Conservation (phyloP, 495 filamentous ascomycete species). For the Lophiostoma macrostomum region DNA sequence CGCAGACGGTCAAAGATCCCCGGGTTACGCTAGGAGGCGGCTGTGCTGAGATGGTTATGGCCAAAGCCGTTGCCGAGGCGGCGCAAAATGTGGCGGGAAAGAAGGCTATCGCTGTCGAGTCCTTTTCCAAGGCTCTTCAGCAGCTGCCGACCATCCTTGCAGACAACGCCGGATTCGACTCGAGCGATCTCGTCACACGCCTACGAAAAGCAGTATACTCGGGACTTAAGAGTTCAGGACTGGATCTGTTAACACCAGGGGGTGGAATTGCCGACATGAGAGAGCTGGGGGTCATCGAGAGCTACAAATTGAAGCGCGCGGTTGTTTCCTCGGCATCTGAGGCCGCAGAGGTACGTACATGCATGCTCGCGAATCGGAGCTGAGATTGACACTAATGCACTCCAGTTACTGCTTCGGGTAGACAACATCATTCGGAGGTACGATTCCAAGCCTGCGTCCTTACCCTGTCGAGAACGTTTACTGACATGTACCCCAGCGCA, state of each 20-base stretch:
- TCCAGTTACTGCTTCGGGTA: conserved; percentile 72
- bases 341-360: conserved; percentile 79
- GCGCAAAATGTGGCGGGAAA: conserved; percentile 94
- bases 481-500: too few relatives aligned
- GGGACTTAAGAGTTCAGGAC: conserved; percentile 83
- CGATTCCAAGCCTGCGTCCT: too few relatives aligned
- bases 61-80: conserved; percentile 92
- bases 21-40: conserved; percentile 92
- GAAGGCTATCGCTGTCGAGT: conserved; percentile 88
- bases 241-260: conserved; percentile 85
- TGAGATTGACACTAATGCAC: conserved; percentile 26
- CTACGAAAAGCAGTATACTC: conserved; percentile 91
- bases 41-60: conserved; percentile 98
- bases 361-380: conserved; percentile 8
- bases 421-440: conserved; percentile 86
- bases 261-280: conserved; percentile 96
- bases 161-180: conserved; percentile 95
- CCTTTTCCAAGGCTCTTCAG: conserved; percentile 82
- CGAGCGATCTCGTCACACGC: conserved; percentile 86
- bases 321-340: conserved; percentile 94
- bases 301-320: conserved; percentile 96
- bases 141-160: conserved; percentile 96
- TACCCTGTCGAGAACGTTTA: too few relatives aligned
- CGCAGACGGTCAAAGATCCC: conserved; percentile 93
- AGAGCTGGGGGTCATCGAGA: conserved; percentile 94